Base-by-base conservation (phyloP, 2,329 filamentous ascomycete species). In the Annulohypoxylon truncatum region DNA sequence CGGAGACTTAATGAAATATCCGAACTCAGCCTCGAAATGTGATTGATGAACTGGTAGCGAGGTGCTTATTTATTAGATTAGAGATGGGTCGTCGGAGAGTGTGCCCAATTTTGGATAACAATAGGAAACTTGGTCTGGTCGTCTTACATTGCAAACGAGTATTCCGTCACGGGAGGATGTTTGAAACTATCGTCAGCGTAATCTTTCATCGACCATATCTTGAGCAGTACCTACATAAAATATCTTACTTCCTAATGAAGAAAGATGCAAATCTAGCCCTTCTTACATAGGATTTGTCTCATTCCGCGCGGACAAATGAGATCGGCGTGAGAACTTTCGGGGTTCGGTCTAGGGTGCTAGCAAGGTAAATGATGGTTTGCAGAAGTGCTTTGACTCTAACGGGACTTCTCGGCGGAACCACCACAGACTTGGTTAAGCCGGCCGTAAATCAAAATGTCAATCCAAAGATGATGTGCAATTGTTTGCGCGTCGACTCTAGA, bases 1-100 rank as follows among this genome's bases (percentile, higher is more conserved):
- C 67, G 65, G 67, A 68, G 59, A 66, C 54, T 70, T 68, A 48
- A 48, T 62, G 26, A 22, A 63, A 35, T 58, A 38, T 40, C 58
- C 50, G 54, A 54, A 20, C 35, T 52, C 48, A 33, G n/a, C 29
- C 42, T 59, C 13, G 33, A 59, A 42, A 44, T 29, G 35, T 35
- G 46, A 42, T 33, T 31, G 7, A 28, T 61, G 47, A 50, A 54
- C 18, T 38, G 66, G 63, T 63, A 64, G 52, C 59, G 59, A 69
- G 18, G 46, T 22, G 44, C 31, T 44, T 29, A 33, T 26, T 62
- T 51, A 61, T 35, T 29, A 46, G 9, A 40, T 20, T 40, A 33
- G 9, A 31, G 28, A n/a, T 35, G 50, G 47, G 29, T 38, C 38
- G 8, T 33, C 46, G 52, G 54, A 46, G 13, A 22, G 33, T 65